Evolutionary conservation across 306 rosid species (phyloP).

Genomic region (Cercis canadensis): DNA sequence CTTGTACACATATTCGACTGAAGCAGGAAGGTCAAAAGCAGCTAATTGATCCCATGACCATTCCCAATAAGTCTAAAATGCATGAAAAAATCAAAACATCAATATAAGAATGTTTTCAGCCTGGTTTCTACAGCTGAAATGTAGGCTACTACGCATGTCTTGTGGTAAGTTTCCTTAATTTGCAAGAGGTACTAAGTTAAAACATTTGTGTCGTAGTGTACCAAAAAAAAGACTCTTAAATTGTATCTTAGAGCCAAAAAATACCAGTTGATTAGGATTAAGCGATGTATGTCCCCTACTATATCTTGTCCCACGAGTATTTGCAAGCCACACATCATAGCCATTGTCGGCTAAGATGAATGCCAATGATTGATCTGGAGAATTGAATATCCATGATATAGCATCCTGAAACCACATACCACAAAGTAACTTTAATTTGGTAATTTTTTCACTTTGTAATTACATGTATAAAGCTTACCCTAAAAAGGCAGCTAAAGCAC

Average conservation of each 20-base stretch:
- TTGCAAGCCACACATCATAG: slow-evolving; percentile 77
- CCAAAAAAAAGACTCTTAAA: no score
- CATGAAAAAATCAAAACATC: no score
- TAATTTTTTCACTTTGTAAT: no score
- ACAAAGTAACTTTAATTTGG: no score
- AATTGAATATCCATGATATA: slow-evolving; percentile 58
- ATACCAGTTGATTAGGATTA: neutral
- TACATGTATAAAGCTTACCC: neutral
- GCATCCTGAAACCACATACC: slow-evolving; percentile 51
- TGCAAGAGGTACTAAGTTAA: no score
- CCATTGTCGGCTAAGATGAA: slow-evolving; percentile 70
- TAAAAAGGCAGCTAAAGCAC: slow-evolving; percentile 45
- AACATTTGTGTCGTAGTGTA: no score
- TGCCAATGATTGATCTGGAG: slow-evolving; percentile 67
- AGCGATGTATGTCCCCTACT: slow-evolving; percentile 50
- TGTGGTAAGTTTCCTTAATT: no score
- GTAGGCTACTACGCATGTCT: no score
- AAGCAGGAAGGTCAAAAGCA: slow-evolving; percentile 73
- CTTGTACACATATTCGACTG: slow-evolving; percentile 18
- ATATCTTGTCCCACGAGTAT: slow-evolving; percentile 64
- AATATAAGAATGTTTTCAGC: no score
- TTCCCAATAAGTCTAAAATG: slow-evolving; percentile 71
- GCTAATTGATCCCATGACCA: slow-evolving; percentile 94
- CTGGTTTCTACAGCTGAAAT: no score
- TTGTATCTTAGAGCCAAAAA: no score